Evolutionary conservation across 495 filamentous ascomycete species (phyloP), one percentile per base, ranked within the genome.

Genomic region (Aspergillus bridgeri): DNA sequence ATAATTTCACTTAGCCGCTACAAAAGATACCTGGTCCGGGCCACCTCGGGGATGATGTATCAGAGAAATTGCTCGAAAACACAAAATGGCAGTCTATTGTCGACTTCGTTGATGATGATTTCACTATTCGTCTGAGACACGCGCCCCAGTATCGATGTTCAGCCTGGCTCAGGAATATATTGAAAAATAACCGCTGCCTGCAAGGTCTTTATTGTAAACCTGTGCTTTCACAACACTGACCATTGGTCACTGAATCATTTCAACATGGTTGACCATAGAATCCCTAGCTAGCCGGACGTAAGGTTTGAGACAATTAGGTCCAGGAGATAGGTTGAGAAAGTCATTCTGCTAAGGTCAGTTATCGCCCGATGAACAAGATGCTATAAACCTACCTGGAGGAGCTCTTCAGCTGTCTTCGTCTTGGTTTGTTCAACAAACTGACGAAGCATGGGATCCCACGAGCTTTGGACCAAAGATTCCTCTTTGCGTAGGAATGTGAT

Each of bases 251-350:
- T 20, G 17, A 29, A 21, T 2, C 19, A 51, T 17, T 51, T 51
- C 48, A 21, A 51, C 48, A 56, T 52, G 48, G 4, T 48, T 43
- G 19, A 29, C 29, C 6, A 49, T 29, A 17, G 23, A 15, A 17
- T 60, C 51, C 13, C 51, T n/a, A 3, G 51, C 19, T 17, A 60
- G 53, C 21, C 57, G 51, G 54, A 60, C 54, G 48, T 54, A 60
- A 20, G 51, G 51, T 18, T 55, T 60, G 2, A 60, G 51, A 49
- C 57, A 60, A 2, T 22, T 7, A 3, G 46, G 19, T n/a, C 57
- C 51, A 7, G 51, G 57, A 44, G 57, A 60, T 3, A 60, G 45
- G 8, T 60, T 24, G 18, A 60, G 44, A 43, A 60, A 60, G n/a
- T 60, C 51, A 45, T 60, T 44, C 57, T 60, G 44, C 9, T 19